Percentiles rank a stretch among this genome's conserved stretches.
Evolutionary conservation across 805 yeast species (phyloP).

Genomic region (Kuraishia capsulata): DNA sequence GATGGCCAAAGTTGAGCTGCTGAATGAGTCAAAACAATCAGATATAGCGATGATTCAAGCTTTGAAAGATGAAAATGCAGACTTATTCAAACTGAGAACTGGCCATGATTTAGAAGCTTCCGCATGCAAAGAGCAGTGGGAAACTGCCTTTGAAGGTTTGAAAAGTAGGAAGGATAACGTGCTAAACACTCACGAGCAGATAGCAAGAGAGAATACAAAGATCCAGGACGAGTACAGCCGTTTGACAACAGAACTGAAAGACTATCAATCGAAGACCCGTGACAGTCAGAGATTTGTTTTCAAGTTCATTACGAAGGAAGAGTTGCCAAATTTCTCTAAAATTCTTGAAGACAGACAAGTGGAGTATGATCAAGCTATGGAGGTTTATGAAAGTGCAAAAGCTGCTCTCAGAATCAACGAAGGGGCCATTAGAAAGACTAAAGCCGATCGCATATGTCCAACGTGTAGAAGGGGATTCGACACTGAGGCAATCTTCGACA

Average conservation of each 20-base stretch:
- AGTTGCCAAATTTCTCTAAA: background rate
- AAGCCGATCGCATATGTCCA: slow-evolving; percentile 48
- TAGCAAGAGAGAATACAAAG: slow-evolving; percentile 28
- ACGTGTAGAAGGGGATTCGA: slow-evolving; percentile 66
- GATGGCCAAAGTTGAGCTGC: slow-evolving; percentile 41
- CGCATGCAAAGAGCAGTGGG: slow-evolving; percentile 6
- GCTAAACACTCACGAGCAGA: no score
- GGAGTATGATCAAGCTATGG: slow-evolving; percentile 17
- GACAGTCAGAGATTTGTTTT: background rate
- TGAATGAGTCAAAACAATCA: slow-evolving; percentile 25
- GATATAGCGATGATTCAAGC: background rate
- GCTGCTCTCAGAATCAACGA: slow-evolving; percentile 27
- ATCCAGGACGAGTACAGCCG: slow-evolving; percentile 42
- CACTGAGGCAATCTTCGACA: slow-evolving; percentile 12
- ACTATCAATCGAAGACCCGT: slow-evolving; percentile 28
- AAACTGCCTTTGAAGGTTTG: background rate
- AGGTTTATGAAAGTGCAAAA: slow-evolving; percentile 15
- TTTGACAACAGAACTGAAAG: slow-evolving; percentile 49
- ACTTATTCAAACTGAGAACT: no score
- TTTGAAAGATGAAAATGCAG: background rate
- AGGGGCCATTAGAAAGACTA: slow-evolving; percentile 60
- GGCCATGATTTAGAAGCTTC: slow-evolving; percentile 5
- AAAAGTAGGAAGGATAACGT: no score
- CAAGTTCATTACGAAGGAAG: background rate
- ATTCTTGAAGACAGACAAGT: slow-evolving; percentile 12